A percentile compares a stretch with the other conserved stretches of the same genome.
Evolutionary conservation across 129 eudicot species (phyloP).

Genomic region (Kitagawia praeruptora): DNA sequence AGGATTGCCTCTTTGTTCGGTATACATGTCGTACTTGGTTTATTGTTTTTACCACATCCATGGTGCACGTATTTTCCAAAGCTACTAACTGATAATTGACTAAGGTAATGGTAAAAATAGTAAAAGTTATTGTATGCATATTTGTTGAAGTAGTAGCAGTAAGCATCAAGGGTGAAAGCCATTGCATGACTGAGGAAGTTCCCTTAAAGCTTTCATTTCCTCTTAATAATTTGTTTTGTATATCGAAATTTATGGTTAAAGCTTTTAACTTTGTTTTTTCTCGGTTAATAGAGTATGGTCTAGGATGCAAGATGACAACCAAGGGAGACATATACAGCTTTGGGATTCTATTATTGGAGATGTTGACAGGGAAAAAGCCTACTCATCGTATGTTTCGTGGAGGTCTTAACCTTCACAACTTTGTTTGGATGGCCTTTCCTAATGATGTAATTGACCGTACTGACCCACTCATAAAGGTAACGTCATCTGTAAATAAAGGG

Average conservation of each 20-base stretch:
- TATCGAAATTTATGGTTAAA: background rate
- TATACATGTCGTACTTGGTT: no score
- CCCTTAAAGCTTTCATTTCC: background rate
- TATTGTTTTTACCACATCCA: no score
- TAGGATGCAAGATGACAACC: slow-evolving; percentile 1
- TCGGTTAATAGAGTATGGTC: slow-evolving; percentile 3
- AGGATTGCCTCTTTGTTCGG: no score
- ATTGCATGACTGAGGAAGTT: background rate
- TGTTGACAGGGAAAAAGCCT: slow-evolving; percentile 3
- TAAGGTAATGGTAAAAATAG: background rate
- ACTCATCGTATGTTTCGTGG: slow-evolving; percentile 6
- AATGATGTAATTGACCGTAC: background rate
- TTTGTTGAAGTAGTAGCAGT: background rate
- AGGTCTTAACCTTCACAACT: slow-evolving; percentile 4
- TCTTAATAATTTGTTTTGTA: background rate
- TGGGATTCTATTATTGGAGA: slow-evolving; percentile 6
- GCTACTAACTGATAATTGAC: no score
- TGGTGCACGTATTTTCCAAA: no score
- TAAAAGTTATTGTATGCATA: background rate
- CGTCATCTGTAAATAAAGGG: background rate
- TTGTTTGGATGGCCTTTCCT: slow-evolving; percentile 2
- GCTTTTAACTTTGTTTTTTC: background rate
- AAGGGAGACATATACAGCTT: slow-evolving; percentile 1
- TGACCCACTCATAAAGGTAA: background rate
- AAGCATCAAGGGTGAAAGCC: background rate